phyloP scores from a whole-genome alignment of 345 rosid species.

The Geranium rotundifolium region DNA sequence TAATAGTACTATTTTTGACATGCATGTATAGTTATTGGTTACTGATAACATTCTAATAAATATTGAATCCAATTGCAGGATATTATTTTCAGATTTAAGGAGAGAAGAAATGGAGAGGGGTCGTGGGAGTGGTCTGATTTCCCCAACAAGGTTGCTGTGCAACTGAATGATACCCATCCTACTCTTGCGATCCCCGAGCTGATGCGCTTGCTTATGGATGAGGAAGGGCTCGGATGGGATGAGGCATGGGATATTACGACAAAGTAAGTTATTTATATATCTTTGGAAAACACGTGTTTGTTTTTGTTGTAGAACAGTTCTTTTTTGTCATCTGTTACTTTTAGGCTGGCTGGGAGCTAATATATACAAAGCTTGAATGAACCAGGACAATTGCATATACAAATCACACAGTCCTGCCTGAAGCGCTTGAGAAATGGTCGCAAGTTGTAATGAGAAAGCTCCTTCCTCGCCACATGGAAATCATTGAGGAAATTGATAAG shows the following conservation, averaged over 20 bases:
- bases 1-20: background rate
- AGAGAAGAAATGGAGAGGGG: constrained; percentile 44
- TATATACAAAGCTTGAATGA: constrained; percentile 14
- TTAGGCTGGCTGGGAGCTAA: constrained; percentile 8
- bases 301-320: background rate
- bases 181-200: constrained; percentile 97
- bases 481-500: constrained; percentile 83
- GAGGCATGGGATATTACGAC: constrained; percentile 92
- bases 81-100: constrained; percentile 73
- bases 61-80: constrained; percentile 45
- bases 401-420: constrained; percentile 98
- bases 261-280: constrained; percentile 26
- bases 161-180: constrained; percentile 96
- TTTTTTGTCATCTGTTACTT: background rate
- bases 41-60: background rate
- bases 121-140: constrained; percentile 75
- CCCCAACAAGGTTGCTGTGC: constrained; percentile 84
- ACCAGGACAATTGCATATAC: constrained; percentile 89
- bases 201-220: constrained; percentile 84
- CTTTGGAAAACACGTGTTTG: background rate
- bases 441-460: constrained; percentile 89
- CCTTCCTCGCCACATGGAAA: constrained; percentile 99
- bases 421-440: constrained; percentile 97
- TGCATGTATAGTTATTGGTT: background rate
- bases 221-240: constrained; percentile 93